Conservation (phyloP, 2,329 filamentous ascomycete genomes). For the Cordyceps pruinosa region DNA sequence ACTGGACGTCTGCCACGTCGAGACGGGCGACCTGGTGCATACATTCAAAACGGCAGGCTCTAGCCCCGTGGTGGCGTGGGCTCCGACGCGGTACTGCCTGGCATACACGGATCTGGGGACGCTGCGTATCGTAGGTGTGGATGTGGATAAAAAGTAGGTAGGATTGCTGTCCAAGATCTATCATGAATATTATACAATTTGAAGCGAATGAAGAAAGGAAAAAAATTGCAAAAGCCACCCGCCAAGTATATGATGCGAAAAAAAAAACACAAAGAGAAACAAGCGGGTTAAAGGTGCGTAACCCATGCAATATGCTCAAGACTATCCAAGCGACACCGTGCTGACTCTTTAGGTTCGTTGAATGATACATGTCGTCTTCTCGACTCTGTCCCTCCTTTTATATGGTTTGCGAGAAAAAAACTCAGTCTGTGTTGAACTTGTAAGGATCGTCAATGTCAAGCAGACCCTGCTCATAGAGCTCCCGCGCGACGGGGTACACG, state of each 20-base stretch:
- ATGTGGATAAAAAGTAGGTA: constrained; percentile 35
- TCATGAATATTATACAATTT: not conserved
- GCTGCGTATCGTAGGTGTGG: constrained; percentile 61
- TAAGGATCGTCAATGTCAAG: constrained; percentile 14
- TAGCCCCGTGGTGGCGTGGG: constrained; percentile 66
- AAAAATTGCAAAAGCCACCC: not conserved
- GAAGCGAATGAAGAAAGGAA: not conserved
- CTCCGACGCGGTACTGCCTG: constrained; percentile 65
- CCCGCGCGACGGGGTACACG: constrained; percentile 15
- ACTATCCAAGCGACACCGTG: no score
- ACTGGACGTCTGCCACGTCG: constrained; percentile 63
- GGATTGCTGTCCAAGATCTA: not conserved
- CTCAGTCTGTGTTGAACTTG: not conserved
- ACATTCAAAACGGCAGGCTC: constrained; percentile 61
- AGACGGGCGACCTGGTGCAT: constrained; percentile 66
- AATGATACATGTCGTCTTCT: not conserved
- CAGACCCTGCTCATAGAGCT: constrained; percentile 15
- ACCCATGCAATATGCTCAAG: not conserved
- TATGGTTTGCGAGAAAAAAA: not conserved
- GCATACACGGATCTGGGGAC: constrained; percentile 66
- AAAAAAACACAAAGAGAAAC: not conserved
- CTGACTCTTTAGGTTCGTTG: not conserved
- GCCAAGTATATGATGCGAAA: not conserved
- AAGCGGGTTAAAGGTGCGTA: not conserved
- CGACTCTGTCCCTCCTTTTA: not conserved